Evolutionary conservation across 1,284 basidiomycete species (phyloP), one percentile per base, ranked within the genome.

Genomic region (Bondarzewia mesenterica): DNA sequence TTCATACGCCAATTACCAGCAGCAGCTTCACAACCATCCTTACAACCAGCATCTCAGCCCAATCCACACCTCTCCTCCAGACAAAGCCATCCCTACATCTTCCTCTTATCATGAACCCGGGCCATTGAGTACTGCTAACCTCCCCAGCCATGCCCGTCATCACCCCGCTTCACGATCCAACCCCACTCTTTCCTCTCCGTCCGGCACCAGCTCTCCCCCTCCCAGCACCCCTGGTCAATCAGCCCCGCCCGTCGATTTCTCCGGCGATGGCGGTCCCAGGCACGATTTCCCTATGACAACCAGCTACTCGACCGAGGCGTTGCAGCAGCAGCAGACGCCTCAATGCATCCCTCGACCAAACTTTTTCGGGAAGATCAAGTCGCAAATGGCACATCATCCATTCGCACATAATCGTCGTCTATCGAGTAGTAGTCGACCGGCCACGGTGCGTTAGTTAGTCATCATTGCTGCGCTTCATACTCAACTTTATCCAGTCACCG

Each of bases 191-290:
- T 82, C 82, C 7, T 83, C 82, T 2, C 81, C 83, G 8, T 81
- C 81, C 18, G 81, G 73, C 56, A 75, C 78, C 47, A 77, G 75
- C 56, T 84, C 80, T 3, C 80, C 82, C 48, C 80, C 83, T 5
- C 82, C 82, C 21, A 75, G 71, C 57, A 84, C 84, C 4, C 81
- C 82, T 8, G 75, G 75, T 39, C 68, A 77, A 49, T 64, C 67
- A 36, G 64, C 61, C 10, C 69, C 71, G 22, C 67, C 71, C 15
- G 69, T 71, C 44, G 72, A 74, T 55, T 61, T 72, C 21, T 48
- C 65, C 3, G 58, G 65, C 15, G 68, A 74, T 51, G 61, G 62
- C 46, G 63, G 66, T 27, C 58, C 68, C 49, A 61, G 64, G 29
- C 63, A 61, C 48, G 66, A 69, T 12, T 57, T 63, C 21, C 47